Evolutionary conservation across 495 filamentous ascomycete genomes (phyloP).

Genomic region (Usnea hakonensis): DNA sequence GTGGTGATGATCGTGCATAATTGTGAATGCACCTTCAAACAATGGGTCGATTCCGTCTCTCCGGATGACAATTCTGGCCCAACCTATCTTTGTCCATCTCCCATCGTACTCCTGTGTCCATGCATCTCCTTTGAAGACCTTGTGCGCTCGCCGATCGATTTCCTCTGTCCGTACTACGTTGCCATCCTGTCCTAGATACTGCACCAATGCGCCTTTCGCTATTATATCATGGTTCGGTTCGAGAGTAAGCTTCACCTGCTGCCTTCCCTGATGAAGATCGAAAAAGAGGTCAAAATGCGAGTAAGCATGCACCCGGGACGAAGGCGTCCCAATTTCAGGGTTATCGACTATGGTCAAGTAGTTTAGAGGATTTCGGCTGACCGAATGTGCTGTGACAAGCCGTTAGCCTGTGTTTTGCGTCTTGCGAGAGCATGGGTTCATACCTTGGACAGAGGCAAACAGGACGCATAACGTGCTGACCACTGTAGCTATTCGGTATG

Average conservation of each 20-base stretch:
- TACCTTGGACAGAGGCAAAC: conserved; percentile 24
- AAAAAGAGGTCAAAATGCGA: conserved; percentile 81
- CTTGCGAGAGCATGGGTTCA: background rate
- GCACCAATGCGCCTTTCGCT: conserved; percentile 62
- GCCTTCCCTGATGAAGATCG: conserved; percentile 54
- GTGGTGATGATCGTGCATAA: conserved; percentile 78
- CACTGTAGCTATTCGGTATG: conserved; percentile 19
- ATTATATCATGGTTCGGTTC: conserved; percentile 92
- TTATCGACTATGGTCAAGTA: conserved; percentile 68
- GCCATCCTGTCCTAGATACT: conserved; percentile 65
- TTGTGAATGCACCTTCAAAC: conserved; percentile 85
- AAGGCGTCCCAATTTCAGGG: conserved; percentile 67
- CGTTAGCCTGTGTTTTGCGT: conserved; percentile 13
- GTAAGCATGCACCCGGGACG: conserved; percentile 67
- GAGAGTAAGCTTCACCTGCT: conserved; percentile 69
- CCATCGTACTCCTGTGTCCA: conserved; percentile 57
- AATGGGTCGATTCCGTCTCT: conserved; percentile 70
- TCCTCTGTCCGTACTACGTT: conserved; percentile 50
- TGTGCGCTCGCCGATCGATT: conserved; percentile 63
- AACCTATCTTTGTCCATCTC: conserved; percentile 75
- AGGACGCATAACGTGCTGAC: conserved; percentile 14
- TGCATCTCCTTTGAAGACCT: conserved; percentile 74
- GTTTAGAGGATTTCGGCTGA: conserved; percentile 63
- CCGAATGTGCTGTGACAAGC: conserved; percentile 12
- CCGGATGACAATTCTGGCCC: conserved; percentile 71